Base-by-base conservation (phyloP, 2,329 filamentous ascomycete species). In the Capronia epimyces region DNA sequence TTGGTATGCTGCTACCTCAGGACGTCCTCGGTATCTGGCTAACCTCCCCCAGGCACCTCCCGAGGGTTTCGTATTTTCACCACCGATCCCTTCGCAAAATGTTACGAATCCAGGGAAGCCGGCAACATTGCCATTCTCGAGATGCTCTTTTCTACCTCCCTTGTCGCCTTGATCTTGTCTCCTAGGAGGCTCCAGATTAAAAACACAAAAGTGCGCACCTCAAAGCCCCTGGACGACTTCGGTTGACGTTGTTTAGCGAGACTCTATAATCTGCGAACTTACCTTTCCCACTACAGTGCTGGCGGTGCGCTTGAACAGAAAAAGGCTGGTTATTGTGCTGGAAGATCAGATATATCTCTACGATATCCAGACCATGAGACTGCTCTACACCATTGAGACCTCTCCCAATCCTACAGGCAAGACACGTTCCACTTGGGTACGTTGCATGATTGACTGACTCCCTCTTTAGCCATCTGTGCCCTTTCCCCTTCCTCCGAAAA, bases 341-440 rank as follows among this genome's bases (percentile, higher is more conserved):
- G 93, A 98, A 67, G 89, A 95, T 63, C 87, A 95, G 67, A 95
- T 97, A 56, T 98, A 97, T 71, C 79, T 98, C 43, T 98, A 98
- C 73, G 93, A 98, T 68, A 97, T 98, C 60, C 89, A 90, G 70
- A 97, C 96, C 66, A 97, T 98, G 91, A 91, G 87, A 63, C 81
- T 97, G 52, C 77, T 97, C 34, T 86, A 89, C 68, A 95, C 89
- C 4, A 95, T 97, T 58, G 83, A 89, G 52, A 97, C 91, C 4
- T 96, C 91, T 2, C 88, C 93, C 5, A 98, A 98, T 64, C 88
- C 90, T 1, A 83, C 82, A 57, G 81, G 82, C 77, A 79, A 60
- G 62, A 21, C 41, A 10, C 16, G 31, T 42, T 25, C 10, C 7
- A 10, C 36, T 10, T 27, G 20, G 24, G 3, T 20, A 12, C 22